A percentile compares a stretch with the other conserved stretches of the same genome.
These are phyloP conservation scores for Nectriaceae sp. DNA, from an alignment of 2,329 filamentous ascomycete species.

Conservation along the genomic window DNA sequence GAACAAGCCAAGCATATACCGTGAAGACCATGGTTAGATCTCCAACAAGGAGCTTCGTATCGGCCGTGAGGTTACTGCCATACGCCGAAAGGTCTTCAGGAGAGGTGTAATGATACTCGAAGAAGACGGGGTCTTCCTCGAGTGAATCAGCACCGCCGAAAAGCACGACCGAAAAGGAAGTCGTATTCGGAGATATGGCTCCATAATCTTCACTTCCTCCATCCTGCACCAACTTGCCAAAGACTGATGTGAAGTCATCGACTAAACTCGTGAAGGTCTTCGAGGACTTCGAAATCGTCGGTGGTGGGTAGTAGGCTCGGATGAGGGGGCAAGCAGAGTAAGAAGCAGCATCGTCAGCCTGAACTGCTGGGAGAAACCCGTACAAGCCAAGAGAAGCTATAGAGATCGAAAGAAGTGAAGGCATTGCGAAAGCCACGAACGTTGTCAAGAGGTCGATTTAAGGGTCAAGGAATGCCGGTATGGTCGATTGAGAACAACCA, in stretches of 20 bases:
- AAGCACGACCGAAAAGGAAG: conserved; percentile 18
- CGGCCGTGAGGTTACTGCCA: conserved; percentile 16
- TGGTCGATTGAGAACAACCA: no score
- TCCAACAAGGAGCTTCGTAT: conserved; percentile 31
- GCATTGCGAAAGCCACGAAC: conserved; percentile 12
- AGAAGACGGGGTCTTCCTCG: conserved; percentile 13
- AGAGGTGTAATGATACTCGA: conserved; percentile 24
- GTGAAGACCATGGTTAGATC: conserved; percentile 35
- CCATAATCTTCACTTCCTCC: conserved; percentile 19
- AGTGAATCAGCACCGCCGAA: conserved; percentile 16
- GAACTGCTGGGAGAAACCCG: no score
- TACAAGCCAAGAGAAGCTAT: conserved; percentile 18
- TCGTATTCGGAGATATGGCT: conserved; percentile 16
- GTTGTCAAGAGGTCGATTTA: conserved; percentile 22
- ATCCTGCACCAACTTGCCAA: conserved; percentile 18
- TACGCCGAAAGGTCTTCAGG: conserved; percentile 7
- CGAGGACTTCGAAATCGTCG: conserved; percentile 12
- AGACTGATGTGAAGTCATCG: conserved; percentile 6
- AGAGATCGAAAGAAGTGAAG: conserved; percentile 15
- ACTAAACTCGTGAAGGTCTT: conserved; percentile 1
- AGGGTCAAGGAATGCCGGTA: conserved; percentile 8
- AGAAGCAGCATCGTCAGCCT: conserved; percentile 7
- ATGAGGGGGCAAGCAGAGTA: conserved; percentile 23
- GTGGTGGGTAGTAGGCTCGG: conserved; percentile 20
- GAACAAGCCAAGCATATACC: conserved; percentile 34